Base-by-base conservation (phyloP, 2,329 filamentous ascomycete genomes). In the Curvularia lunata region DNA sequence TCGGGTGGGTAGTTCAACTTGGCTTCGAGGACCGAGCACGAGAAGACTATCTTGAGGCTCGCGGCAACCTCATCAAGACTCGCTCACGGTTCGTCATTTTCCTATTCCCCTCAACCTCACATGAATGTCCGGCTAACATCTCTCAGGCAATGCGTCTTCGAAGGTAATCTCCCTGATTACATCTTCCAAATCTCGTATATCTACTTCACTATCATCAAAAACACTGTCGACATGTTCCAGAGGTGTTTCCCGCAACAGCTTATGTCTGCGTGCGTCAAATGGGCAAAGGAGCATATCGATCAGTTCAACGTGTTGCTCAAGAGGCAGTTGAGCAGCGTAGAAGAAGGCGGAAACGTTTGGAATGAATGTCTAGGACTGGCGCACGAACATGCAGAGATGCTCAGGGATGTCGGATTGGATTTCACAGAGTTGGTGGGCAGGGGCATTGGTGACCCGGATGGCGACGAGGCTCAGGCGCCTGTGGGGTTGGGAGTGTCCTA, bases 281-380 rank as follows among this genome's bases (percentile, higher is more conserved):
- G 95, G 95, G 93, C 92, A n/a, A 98, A 97, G 77, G 90, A 95
- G 68, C 88, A 96, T 73, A 87, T 98, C 1, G 93, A 97, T 68
- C 88, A 88, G 1, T 98, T 98, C 81, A 98, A 97, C 70, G 84
- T 83, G 45, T 87, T 95, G 49, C 82, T 99, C 37, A 86, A 85
- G 34, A 84, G 94, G 58, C 95, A 98, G 78, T 81, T 99, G 60
- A 96, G 92, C 78, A 92, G 91, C 72, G 90, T 95, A 2, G 89
- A 96, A 59, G 84, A 83, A 48, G 88, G 85, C n/a, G 89, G 89
- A 13, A 83, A 86, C 43, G 84, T 91, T 1, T 97, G 92, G 91
- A 85, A 85, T 52, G 85, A 91, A 70, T 98, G 95, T 77, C 88
- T 97, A 81, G 86, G 89, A 42, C 85, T 90, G 64, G 92, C 94